Conservation (phyloP, 2,329 filamentous ascomycete genomes). For the Xylaria sp. region DNA sequence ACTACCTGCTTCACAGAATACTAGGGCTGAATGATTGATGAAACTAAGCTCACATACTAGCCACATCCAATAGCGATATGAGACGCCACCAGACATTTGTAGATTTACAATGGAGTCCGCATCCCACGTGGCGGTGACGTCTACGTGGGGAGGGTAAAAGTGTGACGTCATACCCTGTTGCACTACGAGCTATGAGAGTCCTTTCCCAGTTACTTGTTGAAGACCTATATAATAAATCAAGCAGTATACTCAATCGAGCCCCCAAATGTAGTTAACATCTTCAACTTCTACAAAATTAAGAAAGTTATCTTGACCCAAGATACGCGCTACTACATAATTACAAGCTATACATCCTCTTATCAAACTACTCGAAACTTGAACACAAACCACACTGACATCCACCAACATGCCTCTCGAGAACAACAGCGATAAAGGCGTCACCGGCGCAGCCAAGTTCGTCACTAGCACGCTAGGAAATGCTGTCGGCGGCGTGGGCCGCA, state of each 20-base stretch:
- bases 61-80: not conserved
- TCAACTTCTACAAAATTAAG: not conserved
- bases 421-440: conserved; percentile 46
- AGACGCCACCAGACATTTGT: not conserved
- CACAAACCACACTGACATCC: not conserved
- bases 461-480: conserved; percentile 49
- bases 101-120: no score
- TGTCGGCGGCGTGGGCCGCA: conserved; percentile 47
- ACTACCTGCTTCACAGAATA: not conserved
- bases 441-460: conserved; percentile 50
- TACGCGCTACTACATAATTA: not conserved
- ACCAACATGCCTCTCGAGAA: conserved; percentile 48
- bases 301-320: not conserved
- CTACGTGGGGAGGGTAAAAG: not conserved
- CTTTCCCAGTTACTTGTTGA: not conserved
- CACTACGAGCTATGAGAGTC: not conserved
- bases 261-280: not conserved
- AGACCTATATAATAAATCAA: not conserved
- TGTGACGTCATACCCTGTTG: conserved; percentile 22
- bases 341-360: not conserved
- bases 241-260: not conserved
- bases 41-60: not conserved
- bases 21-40: not conserved
- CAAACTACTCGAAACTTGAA: not conserved
- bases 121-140: conserved; percentile 1